Base-by-base conservation (phyloP, 192 early-diverging fungal species). In the Podochytrium sp. region DNA sequence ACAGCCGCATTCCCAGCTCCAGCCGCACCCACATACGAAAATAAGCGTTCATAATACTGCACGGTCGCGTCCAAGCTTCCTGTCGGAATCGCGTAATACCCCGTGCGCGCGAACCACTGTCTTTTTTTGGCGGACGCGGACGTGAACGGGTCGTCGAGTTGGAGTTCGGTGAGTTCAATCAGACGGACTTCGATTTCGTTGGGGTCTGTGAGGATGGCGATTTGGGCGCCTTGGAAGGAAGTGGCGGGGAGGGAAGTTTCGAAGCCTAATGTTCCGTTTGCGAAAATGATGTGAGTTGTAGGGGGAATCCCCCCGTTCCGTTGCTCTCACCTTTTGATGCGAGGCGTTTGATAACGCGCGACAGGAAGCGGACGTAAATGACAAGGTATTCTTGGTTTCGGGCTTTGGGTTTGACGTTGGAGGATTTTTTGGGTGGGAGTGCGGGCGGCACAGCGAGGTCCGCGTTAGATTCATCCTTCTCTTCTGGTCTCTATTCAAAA, bases 351-450 rank as follows among this genome's bases (percentile, higher is more conserved):
- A 78, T 64, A 16, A 88, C 43, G 30, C 86, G 74, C 3, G 73
- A 41, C 37, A 88, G 51, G 59, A 88, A 83, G 58, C 85, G 86
- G n/a, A 88, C 86, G 52, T 88, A 88, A 14, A 88, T 81, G 23
- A 88, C 83, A n/a, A 87, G 59, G 74, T 87, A 86, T 75, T 88
- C 83, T 55, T 75, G 83, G 40, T 83, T 76, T 20, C 74, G 37
- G 0, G 40, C 63, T 23, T 50, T 65, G 6, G 20, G 29, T 34
- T 61, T 38, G 4, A 5, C 32, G 16, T 56, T 56, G 53, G 27
- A 10, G 16, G 53, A 18, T 0, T 0, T 18, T 16, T 61, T 61
- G 58, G 18, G 53, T 23, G 53, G 27, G 6, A 56, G 5, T 23
- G 12, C 27, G 6, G 53, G 16, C 53, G 6, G 5, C 5, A 7